phyloP scores from a whole-genome alignment of 495 filamentous ascomycete genomes.

The Polyplosphaeria fusca region DNA sequence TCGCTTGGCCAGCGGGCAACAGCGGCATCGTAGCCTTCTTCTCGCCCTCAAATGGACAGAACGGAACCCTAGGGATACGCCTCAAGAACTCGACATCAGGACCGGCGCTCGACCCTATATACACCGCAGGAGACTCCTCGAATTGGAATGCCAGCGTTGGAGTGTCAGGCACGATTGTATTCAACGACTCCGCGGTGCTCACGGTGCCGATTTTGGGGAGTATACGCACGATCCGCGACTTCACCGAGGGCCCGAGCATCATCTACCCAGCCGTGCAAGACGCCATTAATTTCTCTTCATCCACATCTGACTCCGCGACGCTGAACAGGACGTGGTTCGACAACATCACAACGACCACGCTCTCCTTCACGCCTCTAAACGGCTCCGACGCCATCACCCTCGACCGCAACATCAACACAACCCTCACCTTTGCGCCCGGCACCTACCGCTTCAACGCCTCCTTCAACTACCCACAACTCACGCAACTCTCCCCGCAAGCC shows the following conservation, averaged over 20 bases:
- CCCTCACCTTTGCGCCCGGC: constrained; percentile 49
- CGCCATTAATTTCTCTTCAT: constrained; percentile 46
- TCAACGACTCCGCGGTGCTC: constrained; percentile 56
- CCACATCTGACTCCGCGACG: constrained; percentile 44
- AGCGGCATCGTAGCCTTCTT: constrained; percentile 58
- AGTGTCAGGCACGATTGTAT: constrained; percentile 49
- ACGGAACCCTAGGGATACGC: constrained; percentile 53
- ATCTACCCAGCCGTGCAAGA: constrained; percentile 53
- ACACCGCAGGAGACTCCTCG: constrained; percentile 33
- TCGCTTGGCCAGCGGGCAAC: constrained; percentile 66
- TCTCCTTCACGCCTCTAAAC: constrained; percentile 46
- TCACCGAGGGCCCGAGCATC: constrained; percentile 55
- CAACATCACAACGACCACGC: constrained; percentile 53
- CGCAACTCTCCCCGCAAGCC: constrained; percentile 48
- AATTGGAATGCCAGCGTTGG: constrained; percentile 50
- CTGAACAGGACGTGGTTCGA: constrained; percentile 59
- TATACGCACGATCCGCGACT: constrained; percentile 60
- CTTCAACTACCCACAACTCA: constrained; percentile 60
- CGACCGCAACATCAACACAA: constrained; percentile 37
- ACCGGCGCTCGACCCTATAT: constrained; percentile 41
- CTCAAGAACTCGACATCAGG: constrained; percentile 48
- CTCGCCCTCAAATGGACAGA: constrained; percentile 49
- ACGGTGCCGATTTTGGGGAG: constrained; percentile 57
- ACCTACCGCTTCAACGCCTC: constrained; percentile 57
- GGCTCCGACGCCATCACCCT: constrained; percentile 37